phyloP scores from a whole-genome alignment of 345 rosid species.

The Brassica juncea region DNA sequence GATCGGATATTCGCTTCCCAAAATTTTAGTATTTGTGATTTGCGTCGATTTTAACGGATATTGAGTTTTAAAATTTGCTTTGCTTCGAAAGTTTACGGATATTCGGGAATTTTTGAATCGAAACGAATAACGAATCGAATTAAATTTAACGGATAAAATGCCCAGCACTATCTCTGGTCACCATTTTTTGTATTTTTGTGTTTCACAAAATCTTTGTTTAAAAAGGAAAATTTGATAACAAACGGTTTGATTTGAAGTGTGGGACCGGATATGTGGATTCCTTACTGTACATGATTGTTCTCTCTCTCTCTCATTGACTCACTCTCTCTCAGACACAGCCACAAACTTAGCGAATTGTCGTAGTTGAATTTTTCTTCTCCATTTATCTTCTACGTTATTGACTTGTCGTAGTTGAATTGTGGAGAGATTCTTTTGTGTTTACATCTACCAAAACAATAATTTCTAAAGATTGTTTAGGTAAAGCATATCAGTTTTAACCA shows the following conservation, averaged over 20 bases:
- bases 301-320: too few species aligned
- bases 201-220: background rate
- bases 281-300: background rate
- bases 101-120: too few species aligned
- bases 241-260: background rate
- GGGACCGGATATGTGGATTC: background rate
- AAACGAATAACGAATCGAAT: too few species aligned
- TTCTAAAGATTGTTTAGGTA: too few species aligned
- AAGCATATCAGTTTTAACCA: background rate
- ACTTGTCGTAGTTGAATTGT: background rate
- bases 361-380: background rate
- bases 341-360: background rate
- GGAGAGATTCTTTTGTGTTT: too few species aligned
- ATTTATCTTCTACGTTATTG: background rate
- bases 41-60: too few species aligned
- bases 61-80: too few species aligned
- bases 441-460: too few species aligned
- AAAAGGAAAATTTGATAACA: background rate
- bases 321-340: background rate
- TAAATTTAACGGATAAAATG: too few species aligned
- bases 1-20: too few species aligned
- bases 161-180: background rate
- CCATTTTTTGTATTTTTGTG: background rate
- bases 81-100: too few species aligned
- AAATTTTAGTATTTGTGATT: too few species aligned